Base-by-base conservation (phyloP, 768 basidiomycete genomes). In the Neoboletus subvelutipes region DNA sequence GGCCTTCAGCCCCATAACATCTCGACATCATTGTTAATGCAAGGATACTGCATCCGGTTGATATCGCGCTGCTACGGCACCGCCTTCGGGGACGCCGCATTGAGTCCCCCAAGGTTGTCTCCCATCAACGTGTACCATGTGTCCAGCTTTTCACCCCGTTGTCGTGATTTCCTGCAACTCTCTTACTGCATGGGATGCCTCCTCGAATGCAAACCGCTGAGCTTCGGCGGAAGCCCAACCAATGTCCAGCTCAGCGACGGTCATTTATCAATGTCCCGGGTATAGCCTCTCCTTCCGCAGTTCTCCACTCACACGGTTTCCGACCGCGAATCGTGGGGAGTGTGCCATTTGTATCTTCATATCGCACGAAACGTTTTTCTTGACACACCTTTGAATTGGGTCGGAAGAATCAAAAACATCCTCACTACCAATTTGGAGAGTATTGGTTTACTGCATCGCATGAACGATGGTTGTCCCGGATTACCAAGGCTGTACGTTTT, bases 201-300 rank as follows among this genome's bases (percentile, higher is more conserved):
- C 22, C 33, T 37, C 36, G 20, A 47, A 34, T 31, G 1, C 26
- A 36, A 36, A 34, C 31, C 9, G 34, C 29, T 34, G 33, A 11
- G 17, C 52, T 60, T 52, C n/a, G 39, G 37, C 33, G 50, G 53
- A 58, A 66, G 58, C 57, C 20, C 22, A 48, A 64, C 60, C 50
- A 54, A 26, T 50, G 20, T 45, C 54, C 31, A 55, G 49, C 54
- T 57, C 62, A 64, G 59, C 54, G 52, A 49, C 57, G 46, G 64
- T 50, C 54, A 54, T 39, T 42, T 41, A 26, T 49, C 11, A 22
- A 41, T 29, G 20, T 12, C 11, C 55, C 37, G 26, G n/a, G 33
- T 42, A 60, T 55, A 34, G 64, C 63, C 54, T 34, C 24, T 47
- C 29, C n/a, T 40, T 45, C 51, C 53, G 40, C 52, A 33, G 51